These are phyloP conservation scores for Colletotrichum tofieldiae DNA, from an alignment of 2,329 filamentous ascomycete species.

Conservation along the genomic window DNA sequence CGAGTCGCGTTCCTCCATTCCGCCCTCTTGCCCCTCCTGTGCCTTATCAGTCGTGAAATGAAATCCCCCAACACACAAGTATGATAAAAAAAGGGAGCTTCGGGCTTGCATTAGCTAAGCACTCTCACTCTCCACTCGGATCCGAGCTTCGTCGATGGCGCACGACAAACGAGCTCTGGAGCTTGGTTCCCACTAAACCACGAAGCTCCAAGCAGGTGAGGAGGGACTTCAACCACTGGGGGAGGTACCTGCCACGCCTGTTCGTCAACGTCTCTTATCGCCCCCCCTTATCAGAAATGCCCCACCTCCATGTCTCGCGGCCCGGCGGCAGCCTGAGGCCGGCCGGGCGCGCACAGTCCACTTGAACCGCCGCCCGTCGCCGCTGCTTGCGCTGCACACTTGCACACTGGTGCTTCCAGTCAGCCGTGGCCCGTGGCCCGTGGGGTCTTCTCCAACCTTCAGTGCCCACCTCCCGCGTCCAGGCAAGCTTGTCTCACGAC, in stretches of 20 bases:
- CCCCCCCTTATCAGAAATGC: slow-evolving; percentile 1
- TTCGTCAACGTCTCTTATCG: slow-evolving; percentile 6
- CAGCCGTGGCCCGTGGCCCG: slow-evolving; percentile 10
- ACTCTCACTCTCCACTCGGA: slow-evolving; percentile 1
- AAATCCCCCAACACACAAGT: not conserved
- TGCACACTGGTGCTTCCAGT: slow-evolving; percentile 1
- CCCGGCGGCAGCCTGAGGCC: slow-evolving; percentile 18
- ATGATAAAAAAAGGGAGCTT: not conserved
- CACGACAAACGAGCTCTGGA: not conserved
- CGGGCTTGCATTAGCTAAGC: not conserved
- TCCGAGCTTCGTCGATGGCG: not conserved
- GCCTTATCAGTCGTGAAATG: slow-evolving; percentile 13
- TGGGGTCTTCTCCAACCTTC: slow-evolving; percentile 14
- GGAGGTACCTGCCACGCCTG: slow-evolving; percentile 1
- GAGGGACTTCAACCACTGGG: not conserved
- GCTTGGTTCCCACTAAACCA: not conserved
- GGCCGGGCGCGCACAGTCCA: slow-evolving; percentile 26
- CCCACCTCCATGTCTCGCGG: not conserved
- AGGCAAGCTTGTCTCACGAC: slow-evolving; percentile 34
- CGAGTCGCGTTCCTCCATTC: slow-evolving; percentile 8
- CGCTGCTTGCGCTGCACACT: slow-evolving; percentile 6
- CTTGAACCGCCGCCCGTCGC: slow-evolving; percentile 14
- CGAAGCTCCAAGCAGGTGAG: not conserved
- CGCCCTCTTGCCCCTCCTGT: not conserved
- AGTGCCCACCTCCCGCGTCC: slow-evolving; percentile 30